Evolutionary conservation across 2,329 filamentous ascomycete species (phyloP).

Genomic region (Trichoderma sp.): DNA sequence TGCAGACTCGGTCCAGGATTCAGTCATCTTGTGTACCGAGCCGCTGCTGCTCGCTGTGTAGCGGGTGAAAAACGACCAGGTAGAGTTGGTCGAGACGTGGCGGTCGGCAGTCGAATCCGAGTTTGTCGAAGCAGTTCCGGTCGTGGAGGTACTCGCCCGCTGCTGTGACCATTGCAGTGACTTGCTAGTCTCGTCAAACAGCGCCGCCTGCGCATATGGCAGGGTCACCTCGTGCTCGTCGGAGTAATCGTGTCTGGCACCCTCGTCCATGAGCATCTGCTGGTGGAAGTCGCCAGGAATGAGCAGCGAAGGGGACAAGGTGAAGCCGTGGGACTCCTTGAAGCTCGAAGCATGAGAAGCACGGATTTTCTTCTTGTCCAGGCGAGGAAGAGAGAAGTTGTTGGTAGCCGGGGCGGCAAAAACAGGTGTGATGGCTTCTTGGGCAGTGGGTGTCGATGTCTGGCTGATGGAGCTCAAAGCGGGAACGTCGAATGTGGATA

Average conservation of each 20-base stretch:
- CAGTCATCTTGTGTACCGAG: conserved; percentile 45
- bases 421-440: conserved; percentile 51
- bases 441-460: conserved; percentile 44
- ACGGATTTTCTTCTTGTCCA: conserved; percentile 41
- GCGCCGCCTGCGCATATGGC: conserved; percentile 28
- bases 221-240: conserved; percentile 40
- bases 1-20: conserved; percentile 38
- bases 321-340: conserved; percentile 61
- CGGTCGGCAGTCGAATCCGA: conserved; percentile 54
- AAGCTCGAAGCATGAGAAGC: conserved; percentile 57
- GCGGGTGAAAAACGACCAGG: conserved; percentile 56
- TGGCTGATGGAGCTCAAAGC: conserved; percentile 55
- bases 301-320: conserved; percentile 62
- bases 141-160: conserved; percentile 60
- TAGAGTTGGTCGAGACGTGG: conserved; percentile 57
- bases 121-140: conserved; percentile 52
- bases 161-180: conserved; percentile 41
- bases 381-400: conserved; percentile 57
- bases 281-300: conserved; percentile 62
- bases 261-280: conserved; percentile 49
- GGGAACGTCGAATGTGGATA: conserved; percentile 47
- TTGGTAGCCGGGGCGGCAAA: conserved; percentile 44
- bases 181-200: conserved; percentile 31
- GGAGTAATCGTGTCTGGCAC: conserved; percentile 36
- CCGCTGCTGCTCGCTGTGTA: conserved; percentile 59